Evolutionary conservation across 495 filamentous ascomycete species (phyloP).

Genomic region (Tuber microsphaerosporum): DNA sequence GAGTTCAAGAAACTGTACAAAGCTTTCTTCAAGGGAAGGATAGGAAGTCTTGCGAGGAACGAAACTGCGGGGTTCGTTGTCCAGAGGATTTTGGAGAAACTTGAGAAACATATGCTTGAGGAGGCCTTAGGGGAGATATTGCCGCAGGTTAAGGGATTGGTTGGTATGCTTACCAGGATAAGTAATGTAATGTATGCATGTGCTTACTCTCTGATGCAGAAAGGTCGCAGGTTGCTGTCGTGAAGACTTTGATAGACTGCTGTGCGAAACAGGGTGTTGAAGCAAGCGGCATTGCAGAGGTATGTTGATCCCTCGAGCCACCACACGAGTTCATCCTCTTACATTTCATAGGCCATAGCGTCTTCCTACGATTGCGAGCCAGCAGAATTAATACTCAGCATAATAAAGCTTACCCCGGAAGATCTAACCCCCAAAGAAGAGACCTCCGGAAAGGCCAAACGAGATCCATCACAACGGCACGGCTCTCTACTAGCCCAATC

Average conservation of each 20-base stretch:
- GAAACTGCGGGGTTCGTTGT: slow-evolving; percentile 82
- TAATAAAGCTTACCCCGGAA: slow-evolving; percentile 31
- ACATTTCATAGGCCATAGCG: slow-evolving; percentile 25
- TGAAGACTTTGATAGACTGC: slow-evolving; percentile 75
- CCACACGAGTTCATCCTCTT: slow-evolving; percentile 5
- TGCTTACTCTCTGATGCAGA: slow-evolving; percentile 42
- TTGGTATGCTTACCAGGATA: slow-evolving; percentile 42
- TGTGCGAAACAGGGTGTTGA: slow-evolving; percentile 60
- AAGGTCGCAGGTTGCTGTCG: slow-evolving; percentile 64
- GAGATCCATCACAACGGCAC: slow-evolving; percentile 45
- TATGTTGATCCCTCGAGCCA: slow-evolving; percentile 8
- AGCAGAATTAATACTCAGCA: slow-evolving; percentile 35
- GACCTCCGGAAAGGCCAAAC: slow-evolving; percentile 47
- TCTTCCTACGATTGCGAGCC: slow-evolving; percentile 24
- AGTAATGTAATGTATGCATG: slow-evolving; percentile 3
- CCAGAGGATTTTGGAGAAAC: slow-evolving; percentile 66
- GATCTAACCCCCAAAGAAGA: slow-evolving; percentile 34
- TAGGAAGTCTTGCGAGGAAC: slow-evolving; percentile 73
- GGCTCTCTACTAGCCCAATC: slow-evolving; percentile 60
- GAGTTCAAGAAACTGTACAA: slow-evolving; percentile 78
- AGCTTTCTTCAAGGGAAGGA: slow-evolving; percentile 64
- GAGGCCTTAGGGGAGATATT: slow-evolving; percentile 59
- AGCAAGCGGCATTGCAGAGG: slow-evolving; percentile 41
- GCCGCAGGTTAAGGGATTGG: slow-evolving; percentile 60
- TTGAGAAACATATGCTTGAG: slow-evolving; percentile 74